phyloP scores from a whole-genome alignment of 208 protist genomes.

The Trypanosoma boissoni region DNA sequence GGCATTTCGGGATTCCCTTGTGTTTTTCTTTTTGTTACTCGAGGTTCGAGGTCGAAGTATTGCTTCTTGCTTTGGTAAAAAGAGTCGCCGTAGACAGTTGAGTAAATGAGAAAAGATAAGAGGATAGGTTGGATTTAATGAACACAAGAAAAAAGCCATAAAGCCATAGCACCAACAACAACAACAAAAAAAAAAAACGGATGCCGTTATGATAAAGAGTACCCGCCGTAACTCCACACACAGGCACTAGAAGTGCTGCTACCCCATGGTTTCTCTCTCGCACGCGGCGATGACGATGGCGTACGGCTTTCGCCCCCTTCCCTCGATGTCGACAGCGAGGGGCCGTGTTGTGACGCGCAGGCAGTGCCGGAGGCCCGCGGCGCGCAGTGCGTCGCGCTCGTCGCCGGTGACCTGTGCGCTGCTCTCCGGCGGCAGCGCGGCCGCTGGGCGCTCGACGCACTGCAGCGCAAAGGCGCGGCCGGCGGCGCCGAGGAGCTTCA shows the following conservation, averaged over 20 bases:
- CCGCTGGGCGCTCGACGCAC: conserved; percentile 14
- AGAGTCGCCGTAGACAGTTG: too few species aligned
- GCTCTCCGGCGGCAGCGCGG: conserved; percentile 7
- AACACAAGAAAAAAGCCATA: too few species aligned
- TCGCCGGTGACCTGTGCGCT: conserved; percentile 11
- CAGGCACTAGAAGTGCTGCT: conserved; percentile 5
- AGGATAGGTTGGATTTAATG: too few species aligned
- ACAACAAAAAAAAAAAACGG: too few species aligned
- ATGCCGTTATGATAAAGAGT: too few species aligned
- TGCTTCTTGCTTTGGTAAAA: conserved; percentile 35
- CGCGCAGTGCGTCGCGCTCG: conserved; percentile 3
- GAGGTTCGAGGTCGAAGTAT: conserved; percentile 65
- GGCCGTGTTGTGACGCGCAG: conserved; percentile 6
- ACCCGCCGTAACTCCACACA: too few species aligned
- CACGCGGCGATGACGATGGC: conserved; percentile 16
- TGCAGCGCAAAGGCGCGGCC: conserved; percentile 39
- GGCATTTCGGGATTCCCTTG: conserved; percentile 55
- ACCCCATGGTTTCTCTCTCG: background rate
- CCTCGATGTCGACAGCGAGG: background rate
- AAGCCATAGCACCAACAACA: too few species aligned
- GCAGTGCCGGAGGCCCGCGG: conserved; percentile 6
- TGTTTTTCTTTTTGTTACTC: conserved; percentile 78
- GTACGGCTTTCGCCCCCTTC: conserved; percentile 8
- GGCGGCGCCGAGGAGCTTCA: conserved; percentile 53
- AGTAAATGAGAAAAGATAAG: too few species aligned